phyloP scores from a whole-genome alignment of 805 yeast species.

The Dipodascus albidus region DNA sequence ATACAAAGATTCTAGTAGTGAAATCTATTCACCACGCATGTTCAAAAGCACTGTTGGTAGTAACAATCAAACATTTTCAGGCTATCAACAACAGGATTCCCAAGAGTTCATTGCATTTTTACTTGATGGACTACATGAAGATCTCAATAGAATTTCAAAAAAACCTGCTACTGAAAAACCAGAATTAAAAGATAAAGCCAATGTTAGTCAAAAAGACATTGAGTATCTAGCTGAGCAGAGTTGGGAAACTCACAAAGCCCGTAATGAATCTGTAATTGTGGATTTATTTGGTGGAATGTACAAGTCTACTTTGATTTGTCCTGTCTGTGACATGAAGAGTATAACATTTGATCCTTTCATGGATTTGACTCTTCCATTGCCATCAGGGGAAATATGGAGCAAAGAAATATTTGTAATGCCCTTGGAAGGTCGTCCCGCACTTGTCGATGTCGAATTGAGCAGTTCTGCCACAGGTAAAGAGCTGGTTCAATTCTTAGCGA shows the following conservation, averaged over 20 bases:
- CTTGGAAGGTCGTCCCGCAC: slow-evolving; percentile 26
- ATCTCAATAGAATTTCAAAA: slow-evolving; percentile 65
- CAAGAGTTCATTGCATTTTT: slow-evolving; percentile 86
- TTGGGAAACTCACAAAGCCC: slow-evolving; percentile 66
- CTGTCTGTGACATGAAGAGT: slow-evolving; percentile 66
- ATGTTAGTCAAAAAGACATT: slow-evolving; percentile 37
- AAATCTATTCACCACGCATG: slow-evolving; percentile 49
- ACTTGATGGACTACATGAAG: slow-evolving; percentile 85
- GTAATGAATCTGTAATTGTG: slow-evolving; percentile 76
- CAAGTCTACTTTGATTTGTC: slow-evolving; percentile 83
- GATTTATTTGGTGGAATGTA: slow-evolving; percentile 88
- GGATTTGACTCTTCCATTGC: slow-evolving; percentile 83
- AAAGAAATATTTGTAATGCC: slow-evolving; percentile 54
- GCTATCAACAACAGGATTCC: slow-evolving; percentile 83
- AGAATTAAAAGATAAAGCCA: slow-evolving; percentile 51
- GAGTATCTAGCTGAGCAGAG: slow-evolving; percentile 56
- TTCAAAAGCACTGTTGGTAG: slow-evolving; percentile 73
- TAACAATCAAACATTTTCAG: slow-evolving; percentile 66
- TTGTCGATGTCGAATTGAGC: slow-evolving; percentile 60
- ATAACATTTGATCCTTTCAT: slow-evolving; percentile 90
- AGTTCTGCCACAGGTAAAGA: slow-evolving; percentile 55
- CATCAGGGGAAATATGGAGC: slow-evolving; percentile 62
- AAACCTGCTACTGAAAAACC: slow-evolving; percentile 90
- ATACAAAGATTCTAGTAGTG: slow-evolving; percentile 14
- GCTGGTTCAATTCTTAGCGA: slow-evolving; percentile 48